Base-by-base conservation (phyloP, 2,329 filamentous ascomycete genomes). In the Diaporthe ampelina region DNA sequence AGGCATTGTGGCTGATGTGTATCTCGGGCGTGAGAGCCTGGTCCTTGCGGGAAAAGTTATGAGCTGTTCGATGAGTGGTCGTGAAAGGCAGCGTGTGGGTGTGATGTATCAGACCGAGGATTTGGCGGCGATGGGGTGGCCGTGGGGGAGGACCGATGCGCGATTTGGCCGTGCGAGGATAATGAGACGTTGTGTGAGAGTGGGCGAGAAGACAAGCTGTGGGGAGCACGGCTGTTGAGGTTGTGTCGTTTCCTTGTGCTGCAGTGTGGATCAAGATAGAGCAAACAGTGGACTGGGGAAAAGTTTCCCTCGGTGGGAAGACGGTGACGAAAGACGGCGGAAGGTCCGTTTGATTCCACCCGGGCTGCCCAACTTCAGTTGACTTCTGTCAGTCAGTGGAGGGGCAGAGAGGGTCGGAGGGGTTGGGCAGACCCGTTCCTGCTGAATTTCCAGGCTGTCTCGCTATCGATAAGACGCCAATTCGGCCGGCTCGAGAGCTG, bases 1-100 rank as follows among this genome's bases (percentile, higher is more conserved):
- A 79, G 86, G 86, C 86, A 91, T 91, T 75, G 79, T 85, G 79
- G 73, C 61, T 75, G 76, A 73, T 57, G 70, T 40, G 8, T n/a
- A 21, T 21, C n/a, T 11, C 11, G 29, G 57, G 29, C 1, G 45
- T 54, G 35, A 9, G 19, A 43, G 15, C 40, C 52, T 65, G 37
- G 74, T 17, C 37, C 26, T 50, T 65, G 29, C 32, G 21, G n/a
- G 40, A 1, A 54, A 37, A 21, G 26, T 29, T 29, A n/a, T 13
- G 45, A 40, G 32, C 15, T 54, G 48, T 54, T 32, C 32, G 13
- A 48, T 54, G 63, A 54, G 48, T 17, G 10, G 45, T 26, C 48
- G 29, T 29, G 45, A 10, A 15, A 21, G 15, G n/a, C 15, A 26
- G 63, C n/a, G 4, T 26, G 48, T 26, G 63, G 45, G 32, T 17